Evolutionary conservation across 495 filamentous ascomycete species (phyloP).

Genomic region (Friedmanniomyces endolithicus): DNA sequence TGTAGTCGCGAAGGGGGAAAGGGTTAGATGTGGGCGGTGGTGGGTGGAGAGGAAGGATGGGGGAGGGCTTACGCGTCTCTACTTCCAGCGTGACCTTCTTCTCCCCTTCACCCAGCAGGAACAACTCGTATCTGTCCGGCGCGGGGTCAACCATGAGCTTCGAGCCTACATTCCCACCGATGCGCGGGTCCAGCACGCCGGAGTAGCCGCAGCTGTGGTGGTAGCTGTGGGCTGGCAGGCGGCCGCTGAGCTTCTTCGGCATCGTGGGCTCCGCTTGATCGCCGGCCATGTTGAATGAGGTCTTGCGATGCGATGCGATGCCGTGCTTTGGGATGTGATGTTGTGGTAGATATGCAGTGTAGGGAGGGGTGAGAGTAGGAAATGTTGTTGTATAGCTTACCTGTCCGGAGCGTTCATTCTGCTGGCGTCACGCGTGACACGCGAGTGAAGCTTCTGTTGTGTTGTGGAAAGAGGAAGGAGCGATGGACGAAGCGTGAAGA

Average conservation of each 20-base stretch:
- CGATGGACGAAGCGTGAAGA: slow-evolving; percentile 7
- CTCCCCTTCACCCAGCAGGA: slow-evolving; percentile 73
- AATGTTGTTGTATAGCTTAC: slow-evolving; percentile 30
- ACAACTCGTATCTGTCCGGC: slow-evolving; percentile 69
- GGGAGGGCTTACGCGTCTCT: slow-evolving; percentile 61
- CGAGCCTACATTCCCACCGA: background rate
- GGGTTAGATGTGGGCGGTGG: slow-evolving; percentile 5
- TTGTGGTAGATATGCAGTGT: slow-evolving; percentile 18
- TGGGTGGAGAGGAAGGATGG: background rate
- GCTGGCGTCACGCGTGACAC: slow-evolving; percentile 12
- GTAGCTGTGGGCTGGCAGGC: background rate
- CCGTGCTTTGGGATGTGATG: slow-evolving; percentile 11
- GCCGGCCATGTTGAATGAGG: slow-evolving; percentile 8
- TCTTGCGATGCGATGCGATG: slow-evolving; percentile 2
- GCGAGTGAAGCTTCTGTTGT: background rate
- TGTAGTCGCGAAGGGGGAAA: too few species aligned
- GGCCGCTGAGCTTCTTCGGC: background rate
- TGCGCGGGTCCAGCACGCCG: slow-evolving; percentile 3
- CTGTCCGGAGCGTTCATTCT: slow-evolving; percentile 62
- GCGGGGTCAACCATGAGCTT: slow-evolving; percentile 12
- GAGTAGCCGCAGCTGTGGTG: slow-evolving; percentile 8
- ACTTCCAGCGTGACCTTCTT: slow-evolving; percentile 78
- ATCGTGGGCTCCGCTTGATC: background rate
- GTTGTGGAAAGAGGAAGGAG: slow-evolving; percentile 9
- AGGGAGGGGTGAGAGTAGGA: background rate